These are phyloP conservation scores for Paramecium biaurelia DNA, from an alignment of 73 alveolate species.

Conservation along the genomic window DNA sequence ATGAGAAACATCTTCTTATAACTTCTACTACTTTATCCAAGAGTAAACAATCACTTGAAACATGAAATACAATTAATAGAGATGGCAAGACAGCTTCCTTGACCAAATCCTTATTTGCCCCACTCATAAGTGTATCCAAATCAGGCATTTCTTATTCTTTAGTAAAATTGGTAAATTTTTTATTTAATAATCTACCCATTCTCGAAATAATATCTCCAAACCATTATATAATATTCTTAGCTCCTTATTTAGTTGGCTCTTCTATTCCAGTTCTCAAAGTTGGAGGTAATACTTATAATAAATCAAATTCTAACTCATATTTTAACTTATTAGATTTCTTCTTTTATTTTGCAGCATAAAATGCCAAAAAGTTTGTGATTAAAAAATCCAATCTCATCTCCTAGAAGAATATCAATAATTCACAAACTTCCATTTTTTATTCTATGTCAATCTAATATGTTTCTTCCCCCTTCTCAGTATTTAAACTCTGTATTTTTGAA, in stretches of 20 bases:
- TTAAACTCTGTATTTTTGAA: not conserved
- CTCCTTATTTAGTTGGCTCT: not conserved
- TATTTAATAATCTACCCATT: not conserved
- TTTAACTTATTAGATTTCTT: slow-evolving; percentile 13
- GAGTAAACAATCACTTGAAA: slow-evolving; percentile 25
- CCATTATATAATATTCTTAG: not conserved
- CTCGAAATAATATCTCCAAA: not conserved
- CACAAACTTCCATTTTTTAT: slow-evolving; percentile 53
- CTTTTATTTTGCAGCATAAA: not conserved
- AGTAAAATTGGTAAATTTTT: slow-evolving; percentile 46
- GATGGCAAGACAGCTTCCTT: slow-evolving; percentile 55
- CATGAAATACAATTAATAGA: not conserved
- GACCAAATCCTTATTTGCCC: slow-evolving; percentile 33
- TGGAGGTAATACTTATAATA: slow-evolving; percentile 31
- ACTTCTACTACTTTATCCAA: slow-evolving; percentile 51
- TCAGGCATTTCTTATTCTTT: slow-evolving; percentile 30
- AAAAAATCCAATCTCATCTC: slow-evolving; percentile 55
- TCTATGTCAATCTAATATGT: slow-evolving; percentile 21
- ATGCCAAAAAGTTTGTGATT: slow-evolving; percentile 51
- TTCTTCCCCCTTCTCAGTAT: slow-evolving; percentile 11
- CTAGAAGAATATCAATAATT: slow-evolving; percentile 55
- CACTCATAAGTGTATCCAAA: slow-evolving; percentile 56
- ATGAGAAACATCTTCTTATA: slow-evolving; percentile 29
- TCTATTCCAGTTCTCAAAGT: slow-evolving; percentile 51
- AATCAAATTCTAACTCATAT: slow-evolving; percentile 56